phyloP scores from a whole-genome alignment of 306 rosid species.

The Acacia crassicarpa region DNA sequence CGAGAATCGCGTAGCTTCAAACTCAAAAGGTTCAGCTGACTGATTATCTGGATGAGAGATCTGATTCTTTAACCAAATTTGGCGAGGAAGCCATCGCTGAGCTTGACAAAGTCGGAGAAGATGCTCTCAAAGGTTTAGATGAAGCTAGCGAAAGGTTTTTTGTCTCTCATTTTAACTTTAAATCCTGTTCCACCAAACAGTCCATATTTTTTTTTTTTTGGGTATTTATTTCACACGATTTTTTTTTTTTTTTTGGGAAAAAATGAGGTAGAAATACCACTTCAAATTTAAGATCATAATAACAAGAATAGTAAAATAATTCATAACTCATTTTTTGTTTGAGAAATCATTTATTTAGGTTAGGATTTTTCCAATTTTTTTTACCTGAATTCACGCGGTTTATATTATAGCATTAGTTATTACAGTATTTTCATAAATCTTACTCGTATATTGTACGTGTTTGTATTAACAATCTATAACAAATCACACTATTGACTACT shows the following conservation, averaged over 20 bases:
- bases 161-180: not conserved
- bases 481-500: too few species aligned
- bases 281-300: too few species aligned
- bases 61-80: conserved; percentile 66
- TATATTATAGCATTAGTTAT: too few species aligned
- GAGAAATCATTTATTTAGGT: too few species aligned
- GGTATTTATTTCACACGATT: not conserved
- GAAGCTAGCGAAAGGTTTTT: conserved; percentile 76
- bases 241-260: too few species aligned
- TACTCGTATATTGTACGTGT: too few species aligned
- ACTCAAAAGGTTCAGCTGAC: conserved; percentile 76
- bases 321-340: conserved; percentile 33
- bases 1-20: conserved; percentile 77
- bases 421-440: not conserved
- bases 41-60: conserved; percentile 72
- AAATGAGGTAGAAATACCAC: too few species aligned
- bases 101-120: conserved; percentile 80
- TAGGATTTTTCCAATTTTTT: too few species aligned
- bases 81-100: conserved; percentile 80
- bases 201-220: not conserved
- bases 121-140: conserved; percentile 78
- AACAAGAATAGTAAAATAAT: too few species aligned
- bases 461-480: too few species aligned
- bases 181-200: not conserved
- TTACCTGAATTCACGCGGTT: not conserved